Evolutionary conservation across 257 asterid species (phyloP).

Genomic region (Nicotiana tomentosiformis): DNA sequence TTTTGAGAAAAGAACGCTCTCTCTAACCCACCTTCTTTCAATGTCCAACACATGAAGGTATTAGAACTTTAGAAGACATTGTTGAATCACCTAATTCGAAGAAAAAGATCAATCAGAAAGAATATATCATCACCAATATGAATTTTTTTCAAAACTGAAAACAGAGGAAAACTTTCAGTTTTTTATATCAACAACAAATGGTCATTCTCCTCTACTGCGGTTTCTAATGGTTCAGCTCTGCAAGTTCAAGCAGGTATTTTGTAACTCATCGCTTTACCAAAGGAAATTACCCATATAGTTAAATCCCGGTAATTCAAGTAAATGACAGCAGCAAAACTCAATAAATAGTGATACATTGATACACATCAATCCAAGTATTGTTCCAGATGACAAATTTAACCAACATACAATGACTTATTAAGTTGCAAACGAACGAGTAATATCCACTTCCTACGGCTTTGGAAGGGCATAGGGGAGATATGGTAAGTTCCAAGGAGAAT

Average conservation of each 20-base stretch:
- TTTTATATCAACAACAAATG: too few species aligned
- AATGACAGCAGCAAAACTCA: neutral
- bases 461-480: neutral
- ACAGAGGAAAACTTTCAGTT: too few species aligned
- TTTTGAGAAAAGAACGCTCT: neutral
- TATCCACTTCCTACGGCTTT: neutral
- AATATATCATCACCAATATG: neutral
- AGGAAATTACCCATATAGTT: neutral
- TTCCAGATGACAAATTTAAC: neutral
- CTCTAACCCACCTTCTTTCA: neutral
- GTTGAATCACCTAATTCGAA: neutral
- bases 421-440: neutral
- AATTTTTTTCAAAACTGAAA: neutral
- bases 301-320: neutral
- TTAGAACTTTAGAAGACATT: too few species aligned
- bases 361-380: neutral
- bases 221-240: neutral
- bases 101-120: neutral
- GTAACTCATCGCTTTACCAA: neutral
- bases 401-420: constrained; percentile 12
- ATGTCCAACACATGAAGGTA: neutral
- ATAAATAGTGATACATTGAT: constrained; percentile 6
- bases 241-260: neutral
- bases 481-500: neutral
- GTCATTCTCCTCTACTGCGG: too few species aligned